Evolutionary conservation across 1,284 basidiomycete genomes (phyloP).

Genomic region (Apiotrichum sp.): DNA sequence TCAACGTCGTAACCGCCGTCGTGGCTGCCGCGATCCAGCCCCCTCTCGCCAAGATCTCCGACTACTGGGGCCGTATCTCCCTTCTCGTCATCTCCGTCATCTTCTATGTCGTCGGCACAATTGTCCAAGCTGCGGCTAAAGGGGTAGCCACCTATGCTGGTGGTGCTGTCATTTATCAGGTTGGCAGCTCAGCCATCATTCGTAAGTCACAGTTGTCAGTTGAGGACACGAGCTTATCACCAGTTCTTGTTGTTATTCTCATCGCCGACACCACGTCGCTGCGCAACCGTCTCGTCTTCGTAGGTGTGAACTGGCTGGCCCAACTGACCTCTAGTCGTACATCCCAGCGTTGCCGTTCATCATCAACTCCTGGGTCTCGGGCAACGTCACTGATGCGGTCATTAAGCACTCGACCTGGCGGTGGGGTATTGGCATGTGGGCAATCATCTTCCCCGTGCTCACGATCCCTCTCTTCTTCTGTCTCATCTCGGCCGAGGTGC

Average conservation of each 20-base stretch:
- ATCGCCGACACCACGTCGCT: slow-evolving; percentile 48
- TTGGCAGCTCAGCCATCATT: slow-evolving; percentile 27
- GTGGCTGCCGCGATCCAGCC: slow-evolving; percentile 24
- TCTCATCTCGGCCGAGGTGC: slow-evolving; percentile 34
- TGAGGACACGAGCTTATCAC: neutral
- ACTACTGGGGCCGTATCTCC: slow-evolving; percentile 46
- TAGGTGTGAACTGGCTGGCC: no score
- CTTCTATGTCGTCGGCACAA: slow-evolving; percentile 32
- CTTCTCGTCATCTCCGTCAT: slow-evolving; percentile 41
- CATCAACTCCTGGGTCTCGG: slow-evolving; percentile 23
- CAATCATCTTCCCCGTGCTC: slow-evolving; percentile 47
- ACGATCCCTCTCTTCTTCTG: slow-evolving; percentile 38
- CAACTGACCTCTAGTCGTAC: slow-evolving; percentile 20
- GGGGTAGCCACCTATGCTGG: slow-evolving; percentile 40
- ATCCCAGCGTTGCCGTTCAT: slow-evolving; percentile 47
- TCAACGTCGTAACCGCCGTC: neutral
- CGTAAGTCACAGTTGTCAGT: neutral
- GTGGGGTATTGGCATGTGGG: slow-evolving; percentile 49
- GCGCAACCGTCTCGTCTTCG: slow-evolving; percentile 46
- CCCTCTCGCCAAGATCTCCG: slow-evolving; percentile 36
- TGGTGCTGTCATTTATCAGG: slow-evolving; percentile 43
- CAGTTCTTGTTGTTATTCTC: slow-evolving; percentile 43
- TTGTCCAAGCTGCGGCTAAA: slow-evolving; percentile 41
- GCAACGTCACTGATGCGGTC: slow-evolving; percentile 25
- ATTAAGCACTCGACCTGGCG: slow-evolving; percentile 37